Evolutionary conservation across 805 yeast species (phyloP).

Genomic region (Ascoidea rubescens): DNA sequence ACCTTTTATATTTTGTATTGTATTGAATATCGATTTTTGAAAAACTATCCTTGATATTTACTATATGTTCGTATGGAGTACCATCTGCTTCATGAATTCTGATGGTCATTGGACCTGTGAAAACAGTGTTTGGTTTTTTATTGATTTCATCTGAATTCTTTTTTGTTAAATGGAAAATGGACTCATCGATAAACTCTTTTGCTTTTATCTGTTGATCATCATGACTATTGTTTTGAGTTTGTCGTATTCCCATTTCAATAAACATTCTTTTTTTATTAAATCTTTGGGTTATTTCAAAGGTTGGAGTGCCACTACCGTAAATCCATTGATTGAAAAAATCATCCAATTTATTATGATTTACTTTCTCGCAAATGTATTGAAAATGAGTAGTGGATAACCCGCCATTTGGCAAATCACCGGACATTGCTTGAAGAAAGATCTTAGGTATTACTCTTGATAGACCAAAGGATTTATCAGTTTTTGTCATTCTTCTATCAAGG

Average conservation of each 20-base stretch:
- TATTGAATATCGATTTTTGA: slow-evolving; percentile 89
- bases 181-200: slow-evolving; percentile 24
- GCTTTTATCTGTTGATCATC: slow-evolving; percentile 15
- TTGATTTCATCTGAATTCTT: neutral
- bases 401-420: slow-evolving; percentile 77
- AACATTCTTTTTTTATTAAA: slow-evolving; percentile 90
- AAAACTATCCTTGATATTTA: slow-evolving; percentile 71
- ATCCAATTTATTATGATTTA: slow-evolving; percentile 74
- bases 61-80: slow-evolving; percentile 95
- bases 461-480: slow-evolving; percentile 90
- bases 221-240: slow-evolving; percentile 60
- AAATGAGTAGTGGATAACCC: slow-evolving; percentile 72
- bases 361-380: slow-evolving; percentile 89
- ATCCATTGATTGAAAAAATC: slow-evolving; percentile 90
- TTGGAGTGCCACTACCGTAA: slow-evolving; percentile 76
- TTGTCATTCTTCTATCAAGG: slow-evolving; percentile 85
- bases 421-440: slow-evolving; percentile 85
- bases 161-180: slow-evolving; percentile 11
- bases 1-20: slow-evolving; percentile 81
- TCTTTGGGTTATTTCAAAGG: slow-evolving; percentile 76
- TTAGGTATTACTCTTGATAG: slow-evolving; percentile 84
- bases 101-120: slow-evolving; percentile 92
- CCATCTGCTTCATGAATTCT: slow-evolving; percentile 98
- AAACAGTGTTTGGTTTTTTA: slow-evolving; percentile 21
- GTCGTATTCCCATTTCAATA: slow-evolving; percentile 88